These are phyloP conservation scores for Henckelia pumila DNA, from an alignment of 257 asterid genomes.

Conservation along the genomic window DNA sequence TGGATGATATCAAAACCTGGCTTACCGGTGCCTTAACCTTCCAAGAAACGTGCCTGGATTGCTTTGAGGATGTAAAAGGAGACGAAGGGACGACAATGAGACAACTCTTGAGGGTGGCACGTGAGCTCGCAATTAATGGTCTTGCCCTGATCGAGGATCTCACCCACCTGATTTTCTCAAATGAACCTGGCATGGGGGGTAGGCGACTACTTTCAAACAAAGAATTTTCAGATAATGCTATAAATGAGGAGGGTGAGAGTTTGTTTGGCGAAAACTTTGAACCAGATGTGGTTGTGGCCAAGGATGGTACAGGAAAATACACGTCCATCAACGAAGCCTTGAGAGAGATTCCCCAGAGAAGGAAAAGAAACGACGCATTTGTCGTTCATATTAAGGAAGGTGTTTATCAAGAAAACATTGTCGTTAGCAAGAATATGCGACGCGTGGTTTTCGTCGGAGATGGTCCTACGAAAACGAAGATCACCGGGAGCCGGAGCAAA, in stretches of 20 bases:
- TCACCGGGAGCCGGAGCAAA: constrained; percentile 44
- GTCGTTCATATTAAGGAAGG: constrained; percentile 58
- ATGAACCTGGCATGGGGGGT: not conserved
- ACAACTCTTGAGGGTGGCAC: constrained; percentile 21
- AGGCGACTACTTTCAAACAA: constrained; percentile 8
- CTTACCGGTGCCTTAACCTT: constrained; percentile 39
- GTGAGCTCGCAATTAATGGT: constrained; percentile 34
- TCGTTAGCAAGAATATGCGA: constrained; percentile 23
- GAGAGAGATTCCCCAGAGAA: constrained; percentile 30
- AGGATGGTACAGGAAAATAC: constrained; percentile 58
- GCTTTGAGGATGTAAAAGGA: constrained; percentile 23
- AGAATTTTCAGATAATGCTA: not conserved
- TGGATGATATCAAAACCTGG: constrained; percentile 40
- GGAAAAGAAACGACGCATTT: constrained; percentile 30
- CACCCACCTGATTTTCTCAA: not conserved
- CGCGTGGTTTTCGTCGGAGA: constrained; percentile 52
- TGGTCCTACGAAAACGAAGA: constrained; percentile 60
- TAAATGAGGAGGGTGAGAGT: not conserved
- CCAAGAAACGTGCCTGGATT: constrained; percentile 39
- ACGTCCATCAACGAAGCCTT: constrained; percentile 52
- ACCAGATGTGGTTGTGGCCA: constrained; percentile 54
- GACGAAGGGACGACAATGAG: constrained; percentile 16
- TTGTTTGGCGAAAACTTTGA: not conserved
- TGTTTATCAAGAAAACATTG: constrained; percentile 45
- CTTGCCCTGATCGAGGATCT: constrained; percentile 31